Evolutionary conservation across 441 rosid genomes (phyloP), one percentile per base, ranked within the genome.

Genomic region (Geranium incanum): DNA sequence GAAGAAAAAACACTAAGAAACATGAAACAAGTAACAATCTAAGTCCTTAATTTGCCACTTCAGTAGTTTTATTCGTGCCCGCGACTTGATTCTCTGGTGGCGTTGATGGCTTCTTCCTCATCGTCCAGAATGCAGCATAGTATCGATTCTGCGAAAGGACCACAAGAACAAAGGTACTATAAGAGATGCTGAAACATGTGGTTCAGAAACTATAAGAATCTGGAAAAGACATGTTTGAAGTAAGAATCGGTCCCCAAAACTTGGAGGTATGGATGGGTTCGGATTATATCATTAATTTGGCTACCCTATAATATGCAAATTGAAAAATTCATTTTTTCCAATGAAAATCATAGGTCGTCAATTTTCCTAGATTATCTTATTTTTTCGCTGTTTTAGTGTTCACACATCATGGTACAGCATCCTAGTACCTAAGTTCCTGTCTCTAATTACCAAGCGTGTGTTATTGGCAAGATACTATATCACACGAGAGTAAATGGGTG

Each of bases 101-200:
- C 21, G 80, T 6, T 5, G 74, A 69, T 68, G 81, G 37, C 78
- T 77, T 84, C 89, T 93, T 91, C 82, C 92, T 84, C 90, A 88
- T 86, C 3, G 95, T 91, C 98, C 97, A 93, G 78, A 93, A 91
- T 72, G 93, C 95, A 15, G 96, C 73, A 43, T 72, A 80, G 83
- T 91, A 91, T 28, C 85, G 86, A 76, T 91, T 93, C 97, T 91
- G 89, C 86, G 83, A 28, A 65, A 72, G 9, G 13, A 59, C 36
- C 62, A 52, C 59, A 8, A 52, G 72, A 57, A 45, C 55, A 18
- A 69, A 36, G 48, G 33, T 28, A 2, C 13, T 66, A 66, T 37
- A 16, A 5, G 19, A 36, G 18, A 36, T 21, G 60, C 70, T 7
- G 28, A 43, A 6, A 36, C 11, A 68, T 21, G 4, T 33, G 48